These are phyloP conservation scores for Allomyces macrogynus DNA, from an alignment of 192 early-diverging fungal genomes.

Conservation along the genomic window DNA sequence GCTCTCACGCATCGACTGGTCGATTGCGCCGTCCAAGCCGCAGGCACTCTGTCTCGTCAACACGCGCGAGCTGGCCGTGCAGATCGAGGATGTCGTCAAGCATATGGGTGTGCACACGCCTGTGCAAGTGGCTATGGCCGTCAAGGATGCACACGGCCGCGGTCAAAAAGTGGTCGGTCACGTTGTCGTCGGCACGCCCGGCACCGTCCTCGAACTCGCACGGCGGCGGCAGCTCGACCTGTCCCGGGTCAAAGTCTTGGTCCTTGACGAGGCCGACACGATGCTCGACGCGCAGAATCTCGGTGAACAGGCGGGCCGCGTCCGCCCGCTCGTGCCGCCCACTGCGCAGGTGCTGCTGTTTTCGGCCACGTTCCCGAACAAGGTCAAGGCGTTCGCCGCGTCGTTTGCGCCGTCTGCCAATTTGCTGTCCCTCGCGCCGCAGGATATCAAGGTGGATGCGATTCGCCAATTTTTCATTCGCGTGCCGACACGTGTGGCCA, in stretches of 20 bases:
- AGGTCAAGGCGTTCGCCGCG: constrained; percentile 52
- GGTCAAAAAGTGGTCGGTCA: constrained; percentile 49
- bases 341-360: constrained; percentile 74
- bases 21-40: constrained; percentile 22
- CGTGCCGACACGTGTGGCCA: background rate
- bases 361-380: constrained; percentile 78
- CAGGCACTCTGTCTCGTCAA: background rate
- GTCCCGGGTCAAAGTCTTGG: constrained; percentile 52
- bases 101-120: background rate
- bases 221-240: constrained; percentile 39
- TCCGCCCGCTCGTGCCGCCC: constrained; percentile 26
- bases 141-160: constrained; percentile 40
- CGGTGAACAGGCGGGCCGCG: constrained; percentile 45
- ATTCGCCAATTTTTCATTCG: constrained; percentile 91
- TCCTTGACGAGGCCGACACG: constrained; percentile 97
- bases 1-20: constrained; percentile 61
- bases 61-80: background rate
- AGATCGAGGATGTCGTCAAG: background rate
- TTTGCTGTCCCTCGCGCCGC: constrained; percentile 58
- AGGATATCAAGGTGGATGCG: constrained; percentile 78
- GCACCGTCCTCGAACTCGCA: constrained; percentile 62
- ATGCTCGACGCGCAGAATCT: constrained; percentile 76
- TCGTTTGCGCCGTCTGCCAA: constrained; percentile 72
- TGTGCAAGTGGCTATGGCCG: constrained; percentile 43
- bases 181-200: constrained; percentile 83